Evolutionary conservation across 208 protist species (phyloP), one percentile per base, ranked within the genome.

Genomic region (Crithidia fasciculata): DNA sequence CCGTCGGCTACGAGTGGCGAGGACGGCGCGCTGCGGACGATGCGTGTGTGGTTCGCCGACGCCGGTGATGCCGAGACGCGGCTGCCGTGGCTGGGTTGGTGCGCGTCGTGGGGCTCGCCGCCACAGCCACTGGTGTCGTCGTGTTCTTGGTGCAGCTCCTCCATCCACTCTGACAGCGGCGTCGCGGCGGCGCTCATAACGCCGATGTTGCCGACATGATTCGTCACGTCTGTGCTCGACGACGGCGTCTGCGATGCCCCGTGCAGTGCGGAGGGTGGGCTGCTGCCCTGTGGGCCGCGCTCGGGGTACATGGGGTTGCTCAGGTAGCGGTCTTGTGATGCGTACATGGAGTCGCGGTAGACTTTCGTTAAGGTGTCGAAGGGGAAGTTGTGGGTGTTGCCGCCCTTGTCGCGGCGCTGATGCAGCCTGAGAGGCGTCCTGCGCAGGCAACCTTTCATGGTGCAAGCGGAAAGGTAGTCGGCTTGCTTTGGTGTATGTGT

Each of bases 321-420:
- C 36, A 41, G 44, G 54, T 85, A 59, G 0, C 66, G 66, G 55
- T 71, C 49, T 45, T 90, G 78, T 4, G 70, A 69, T 0, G 69
- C 69, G 64, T 92, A 89, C 45, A 94, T 77, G 8, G 87, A 73
- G 45, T 94, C 90, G 2, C 82, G 83, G 62, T 95, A 92, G 5
- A 95, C 87, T 50, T 81, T 87, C 8, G 84, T 88, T 45, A 92
- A 62, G 6, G 85, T 92, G 77, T 94, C 89, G 54, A 85, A 94
- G 18, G 89, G 76, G 68, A 94, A 94, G 64, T 72, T 85, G 69
- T 78, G 77, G 18, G 73, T 40, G 60, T 86, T 93, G 70, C 81
- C 78, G 9, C 77, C 85, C 55, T 74, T 80, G 69, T 90, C 83
- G 40, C 78, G 72, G 43, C 79, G 65, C 61, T 89, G 78, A 71